Evolutionary conservation across 768 basidiomycete genomes (phyloP), one percentile per base, ranked within the genome.

Genomic region (Leccinum rimulosum): DNA sequence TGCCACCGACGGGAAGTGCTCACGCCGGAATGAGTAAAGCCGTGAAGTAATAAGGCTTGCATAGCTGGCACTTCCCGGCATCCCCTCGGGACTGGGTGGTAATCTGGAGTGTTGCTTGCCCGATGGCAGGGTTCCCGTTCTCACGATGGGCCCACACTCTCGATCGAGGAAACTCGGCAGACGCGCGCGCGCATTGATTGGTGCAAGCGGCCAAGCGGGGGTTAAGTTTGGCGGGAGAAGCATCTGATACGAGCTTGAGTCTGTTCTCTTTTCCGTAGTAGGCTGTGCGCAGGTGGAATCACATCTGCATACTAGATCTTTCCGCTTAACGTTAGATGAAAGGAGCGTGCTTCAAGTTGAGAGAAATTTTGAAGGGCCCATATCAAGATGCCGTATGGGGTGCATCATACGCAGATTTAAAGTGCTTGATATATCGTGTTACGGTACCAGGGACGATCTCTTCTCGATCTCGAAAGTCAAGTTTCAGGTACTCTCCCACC

Each of bases 321-420:
- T 74, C 73, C 73, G 64, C 69, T 72, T 73, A 66, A 45, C 73
- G 71, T 73, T 70, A 71, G 61, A 73, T 74, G 69, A 73, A 73
- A 68, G 63, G 61, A 62, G 69, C 69, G 67, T 69, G 72, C 68
- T 63, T 62, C 57, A 63, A 55, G 63, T 61, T 57, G 61, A 58
- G 61, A 59, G 68, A 3, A 60, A 55, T 68, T 66, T 62, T 72
- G 62, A 55, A 63, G 61, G 64, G 54, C 58, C 62, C 60, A 65
- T 70, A 70, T 68, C 72, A 64, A 56, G 68, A 70, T 73, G 71
- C 71, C 71, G 71, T 73, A 73, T 64, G 61, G 59, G 64, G 53
- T 63, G 69, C 64, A 67, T 73, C 71, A 72, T 72, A 72, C 59
- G 47, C 68, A 69, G 68, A 73, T 73, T 70, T 69, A 63, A 56